Percentiles rank a stretch among this genome's conserved stretches.
Evolutionary conservation across 2,329 filamentous ascomycete genomes (phyloP).

Genomic region (Neobulgaria alba): DNA sequence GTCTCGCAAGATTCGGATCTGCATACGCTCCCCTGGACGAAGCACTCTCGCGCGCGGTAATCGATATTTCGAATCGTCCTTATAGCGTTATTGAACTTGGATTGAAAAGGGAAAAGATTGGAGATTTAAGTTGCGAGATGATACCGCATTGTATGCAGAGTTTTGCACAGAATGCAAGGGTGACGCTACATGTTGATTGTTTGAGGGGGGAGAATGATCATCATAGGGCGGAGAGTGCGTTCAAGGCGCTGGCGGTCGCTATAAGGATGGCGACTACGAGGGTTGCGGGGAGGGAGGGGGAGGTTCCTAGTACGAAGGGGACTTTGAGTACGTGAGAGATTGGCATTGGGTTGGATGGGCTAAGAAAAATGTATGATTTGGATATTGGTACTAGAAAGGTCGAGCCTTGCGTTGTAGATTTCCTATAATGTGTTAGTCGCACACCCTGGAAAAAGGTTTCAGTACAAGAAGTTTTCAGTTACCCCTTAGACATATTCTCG

Average conservation of each 20-base stretch:
- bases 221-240: conserved; percentile 90
- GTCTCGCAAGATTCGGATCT: conserved; percentile 82
- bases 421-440: too few species aligned
- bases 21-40: conserved; percentile 94
- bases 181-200: conserved; percentile 95
- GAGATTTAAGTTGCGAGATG: conserved; percentile 92
- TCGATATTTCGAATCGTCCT: conserved; percentile 37
- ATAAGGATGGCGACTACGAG: conserved; percentile 66
- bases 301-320: conserved; percentile 94
- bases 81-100: conserved; percentile 69
- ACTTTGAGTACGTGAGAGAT: conserved; percentile 55
- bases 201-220: conserved; percentile 89
- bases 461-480: too few species aligned
- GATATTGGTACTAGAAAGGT: too few species aligned
- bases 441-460: too few species aligned
- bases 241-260: conserved; percentile 91
- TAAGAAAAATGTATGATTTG: too few species aligned
- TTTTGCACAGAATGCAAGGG: conserved; percentile 81
- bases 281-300: conserved; percentile 74
- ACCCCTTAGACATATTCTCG: too few species aligned
- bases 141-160: conserved; percentile 90
- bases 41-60: conserved; percentile 83
- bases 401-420: too few species aligned
- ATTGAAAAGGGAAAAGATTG: conserved; percentile 84
- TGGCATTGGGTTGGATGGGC: too few species aligned